Conservation (phyloP, 805 yeast genomes). For the Kodamaea neixiangensis region DNA sequence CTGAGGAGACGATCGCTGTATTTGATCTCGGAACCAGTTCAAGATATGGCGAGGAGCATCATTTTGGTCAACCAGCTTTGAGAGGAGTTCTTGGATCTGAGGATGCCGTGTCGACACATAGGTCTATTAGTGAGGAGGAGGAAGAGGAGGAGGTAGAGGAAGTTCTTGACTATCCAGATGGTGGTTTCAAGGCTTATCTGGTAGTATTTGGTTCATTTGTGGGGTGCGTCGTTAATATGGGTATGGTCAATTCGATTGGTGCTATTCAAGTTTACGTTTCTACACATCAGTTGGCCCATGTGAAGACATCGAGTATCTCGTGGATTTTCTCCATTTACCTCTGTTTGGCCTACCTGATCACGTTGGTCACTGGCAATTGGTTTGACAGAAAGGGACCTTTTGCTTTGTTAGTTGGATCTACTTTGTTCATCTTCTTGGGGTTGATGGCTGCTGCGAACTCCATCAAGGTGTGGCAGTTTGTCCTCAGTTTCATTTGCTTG, state of each 20-base stretch:
- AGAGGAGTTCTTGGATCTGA: no score
- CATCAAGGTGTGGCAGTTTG: constrained; percentile 56
- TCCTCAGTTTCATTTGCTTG: constrained; percentile 54
- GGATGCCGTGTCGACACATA: no score
- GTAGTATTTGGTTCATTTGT: constrained; percentile 60
- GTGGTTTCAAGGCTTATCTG: constrained; percentile 56
- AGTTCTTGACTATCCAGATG: constrained; percentile 48
- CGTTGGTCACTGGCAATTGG: constrained; percentile 56
- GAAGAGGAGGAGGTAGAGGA: constrained; percentile 4
- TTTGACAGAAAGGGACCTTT: constrained; percentile 65
- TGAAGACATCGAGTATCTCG: constrained; percentile 50
- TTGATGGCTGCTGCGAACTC: constrained; percentile 58
- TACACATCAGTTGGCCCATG: constrained; percentile 50
- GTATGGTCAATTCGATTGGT: constrained; percentile 60
- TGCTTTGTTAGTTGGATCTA: constrained; percentile 43
- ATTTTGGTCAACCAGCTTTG: neutral
- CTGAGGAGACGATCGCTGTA: neutral
- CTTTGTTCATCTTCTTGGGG: constrained; percentile 47
- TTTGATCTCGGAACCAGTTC: neutral
- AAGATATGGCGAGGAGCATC: neutral
- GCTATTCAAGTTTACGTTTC: constrained; percentile 63
- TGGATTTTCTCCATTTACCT: constrained; percentile 66
- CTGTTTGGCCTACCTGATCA: constrained; percentile 48
- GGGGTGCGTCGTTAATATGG: constrained; percentile 56
- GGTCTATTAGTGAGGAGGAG: no score